Conservation (phyloP, 2,329 filamentous ascomycete genomes). For the Ramularia endophylla region DNA sequence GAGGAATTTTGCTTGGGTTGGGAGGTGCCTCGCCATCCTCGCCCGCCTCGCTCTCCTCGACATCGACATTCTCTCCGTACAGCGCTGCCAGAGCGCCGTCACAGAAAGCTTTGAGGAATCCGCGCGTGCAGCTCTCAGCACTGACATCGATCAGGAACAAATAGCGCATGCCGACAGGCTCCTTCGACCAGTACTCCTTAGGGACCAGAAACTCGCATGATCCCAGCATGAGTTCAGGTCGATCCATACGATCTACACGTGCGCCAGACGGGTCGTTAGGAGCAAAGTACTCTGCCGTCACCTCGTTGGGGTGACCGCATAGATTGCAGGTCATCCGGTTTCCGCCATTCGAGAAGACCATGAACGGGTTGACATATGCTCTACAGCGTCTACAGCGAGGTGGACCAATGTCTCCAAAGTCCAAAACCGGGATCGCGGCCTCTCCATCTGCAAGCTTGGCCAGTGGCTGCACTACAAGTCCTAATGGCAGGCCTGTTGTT, state of each 20-base stretch:
- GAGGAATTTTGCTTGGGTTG: conserved; percentile 56
- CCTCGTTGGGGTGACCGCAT: conserved; percentile 96
- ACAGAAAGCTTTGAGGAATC: conserved; percentile 84
- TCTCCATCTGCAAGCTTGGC: conserved; percentile 80
- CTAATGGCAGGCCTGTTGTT: conserved; percentile 77
- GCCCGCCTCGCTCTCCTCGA: conserved; percentile 43
- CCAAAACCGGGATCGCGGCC: conserved; percentile 79
- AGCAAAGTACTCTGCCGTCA: conserved; percentile 84
- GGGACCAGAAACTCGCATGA: conserved; percentile 96
- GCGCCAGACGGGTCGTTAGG: conserved; percentile 82
- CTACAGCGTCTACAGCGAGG: conserved; percentile 88
- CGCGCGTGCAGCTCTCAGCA: conserved; percentile 83
- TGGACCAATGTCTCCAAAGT: conserved; percentile 87
- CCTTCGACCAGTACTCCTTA: conserved; percentile 97
- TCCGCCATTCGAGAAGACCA: conserved; percentile 90
- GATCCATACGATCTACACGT: conserved; percentile 78
- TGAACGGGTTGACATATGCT: conserved; percentile 98
- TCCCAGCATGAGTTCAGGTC: conserved; percentile 82
- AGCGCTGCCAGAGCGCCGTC: conserved; percentile 80
- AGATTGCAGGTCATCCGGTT: conserved; percentile 98
- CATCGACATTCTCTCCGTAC: conserved; percentile 62
- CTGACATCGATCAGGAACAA: conserved; percentile 92
- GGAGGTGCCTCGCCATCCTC: conserved; percentile 37
- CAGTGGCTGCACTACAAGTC: conserved; percentile 81
- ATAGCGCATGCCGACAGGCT: conserved; percentile 81